Base-by-base conservation (phyloP, 495 filamentous ascomycete genomes). In the Sabuloglossum arenarium region DNA sequence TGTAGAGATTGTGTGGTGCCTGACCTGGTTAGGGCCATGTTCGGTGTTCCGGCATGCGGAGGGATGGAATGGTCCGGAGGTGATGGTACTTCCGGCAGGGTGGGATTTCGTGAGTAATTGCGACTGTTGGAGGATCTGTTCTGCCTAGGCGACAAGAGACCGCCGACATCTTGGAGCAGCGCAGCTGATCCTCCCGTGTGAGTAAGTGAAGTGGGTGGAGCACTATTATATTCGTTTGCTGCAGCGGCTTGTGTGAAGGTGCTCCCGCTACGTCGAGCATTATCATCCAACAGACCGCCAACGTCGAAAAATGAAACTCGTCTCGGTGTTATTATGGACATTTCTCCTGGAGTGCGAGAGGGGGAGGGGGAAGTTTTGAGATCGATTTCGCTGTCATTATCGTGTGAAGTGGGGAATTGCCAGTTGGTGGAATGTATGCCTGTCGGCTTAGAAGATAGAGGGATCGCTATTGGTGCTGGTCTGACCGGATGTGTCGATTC, bases 231-330 rank as follows among this genome's bases (percentile, higher is more conserved):
- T n/a, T 12, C 25, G 24, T 19, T 51, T 3, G n/a, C 28, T 11
- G 25, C 47, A 3, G 25, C 25, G 12, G 47, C n/a, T n/a, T n/a
- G n/a, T n/a, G n/a, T 51, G 16, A 23, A 51, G 28, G 23, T 5
- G 47, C 47, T 51, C 3, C 25, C 47, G 4, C 16, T 51, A 21
- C 47, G 6, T 5, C 47, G 32, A 1, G 10, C 23, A 19, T 30
- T 19, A 23, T 69, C 66, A 24, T 75, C 72, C 1, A 86, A 67
- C 1, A 86, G 68, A 5, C 80, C 79, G 32, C 82, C 82, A 28
- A 81, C 78, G 60, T 88, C 84, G 59, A 86, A 84, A 61, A 89
- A 81, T 14, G 80, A 84, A 3, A 79, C 70, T 11, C 53, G 51
- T 11, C 14, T 49, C 3, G 56, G 28, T n/a, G 28, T 31, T 10